Evolutionary conservation across 495 filamentous ascomycete species (phyloP), one percentile per base, ranked within the genome.

Genomic region (Lasiosphaeria ovina): DNA sequence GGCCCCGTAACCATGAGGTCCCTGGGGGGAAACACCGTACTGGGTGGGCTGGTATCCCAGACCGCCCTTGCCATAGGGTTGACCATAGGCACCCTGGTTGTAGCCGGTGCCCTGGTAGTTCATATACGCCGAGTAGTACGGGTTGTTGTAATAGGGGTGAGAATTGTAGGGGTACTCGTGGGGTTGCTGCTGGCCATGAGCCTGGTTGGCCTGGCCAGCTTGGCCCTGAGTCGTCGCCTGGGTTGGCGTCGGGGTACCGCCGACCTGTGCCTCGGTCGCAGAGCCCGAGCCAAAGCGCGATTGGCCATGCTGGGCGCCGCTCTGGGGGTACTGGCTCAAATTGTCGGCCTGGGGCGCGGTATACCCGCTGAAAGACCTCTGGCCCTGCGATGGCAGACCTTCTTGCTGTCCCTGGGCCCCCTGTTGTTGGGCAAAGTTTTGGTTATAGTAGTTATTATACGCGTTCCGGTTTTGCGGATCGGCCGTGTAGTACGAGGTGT

Each of bases 401-500:
- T 97, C 93, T 74, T 96, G 93, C 58, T 85, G 85, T 45, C 72
- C 78, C 60, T 87, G 80, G 8, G 72, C 75, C 38, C 71, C 78
- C 62, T 85, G 81, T 63, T 90, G 87, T 68, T 91, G 88, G 42
- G 81, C 84, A 72, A 92, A 96, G 57, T 80, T 79, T 55, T 85
- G 81, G 14, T 82, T 78, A 67, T 96, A 94, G 72, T 90, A 92
- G 74, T 87, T 89, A 61, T 84, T 83, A 73, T 93, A 94, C 9
- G 85, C 81, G 70, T 86, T 85, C 47, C 92, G 86, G 58, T 77
- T 79, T 67, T 91, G 88, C 53, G 88, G 85, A 62, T 93, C 89
- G n/a, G 88, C 84, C 3, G 89, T 88, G 67, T 97, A 94, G 77
- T 96, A 96, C 0, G 87, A 87, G 17, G 89, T 90, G 65, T 88